Base-by-base conservation (phyloP, 345 rosid genomes). In the Triadica sebifera region DNA sequence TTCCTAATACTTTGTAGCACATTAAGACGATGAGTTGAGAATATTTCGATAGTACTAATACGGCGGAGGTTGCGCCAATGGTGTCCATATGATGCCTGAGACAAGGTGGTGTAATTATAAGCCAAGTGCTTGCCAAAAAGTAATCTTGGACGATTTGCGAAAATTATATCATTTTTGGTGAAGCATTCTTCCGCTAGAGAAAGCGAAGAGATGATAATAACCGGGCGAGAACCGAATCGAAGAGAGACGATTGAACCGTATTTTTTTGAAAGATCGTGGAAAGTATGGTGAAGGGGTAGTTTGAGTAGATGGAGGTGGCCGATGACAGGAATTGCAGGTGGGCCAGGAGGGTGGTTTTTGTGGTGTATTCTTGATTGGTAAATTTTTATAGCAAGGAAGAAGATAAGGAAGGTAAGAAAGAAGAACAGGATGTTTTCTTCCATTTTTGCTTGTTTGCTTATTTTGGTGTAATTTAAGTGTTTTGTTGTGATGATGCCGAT, bases 11-110 rank as follows among this genome's bases (percentile, higher is more conserved):
- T 38, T 4, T 45, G 43, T 45, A 74, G 73, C 50, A 20, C 45
- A 24, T 72, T 51, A 50, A 87, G 81, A 7, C 83, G 78, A 62
- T 67, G 65, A 16, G 78, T 41, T 20, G 90, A 85, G 75, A 87
- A 85, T 11, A 87, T 69, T n/a, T 85, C 82, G 3, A 80, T 63
- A 16, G 84, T 37, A 8, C 80, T 75, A 29, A 87, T 72, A 19
- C 85, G 82, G 62, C 88, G 79, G 37, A 87, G 80, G 81, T 63
- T 85, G 24, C 90, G 84, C 88, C 85, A 85, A 58, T 83, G 90
- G 24, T 81, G 80, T 4, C 88, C 85, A 10, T 80, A 85, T 16
- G 86, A 55, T 10, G 86, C 65, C 12, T 68, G 45, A 3, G 41
- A 39, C 51, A 83, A 12, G 53, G 80, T 69, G 39, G 83, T 85